Base-by-base conservation (phyloP, 1,139 yeast species). In the Taphrina wiesneri region DNA sequence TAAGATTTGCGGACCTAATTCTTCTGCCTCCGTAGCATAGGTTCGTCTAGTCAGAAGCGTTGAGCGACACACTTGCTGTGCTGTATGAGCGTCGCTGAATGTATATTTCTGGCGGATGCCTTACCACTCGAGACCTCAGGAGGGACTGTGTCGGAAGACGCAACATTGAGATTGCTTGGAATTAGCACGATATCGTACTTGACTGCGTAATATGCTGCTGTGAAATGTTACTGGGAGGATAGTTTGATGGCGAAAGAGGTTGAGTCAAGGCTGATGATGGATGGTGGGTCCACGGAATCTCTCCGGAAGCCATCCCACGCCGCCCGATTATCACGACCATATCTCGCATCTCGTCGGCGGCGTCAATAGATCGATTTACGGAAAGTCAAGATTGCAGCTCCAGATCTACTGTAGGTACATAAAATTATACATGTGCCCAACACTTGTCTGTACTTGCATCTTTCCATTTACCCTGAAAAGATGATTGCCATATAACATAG, bases 11-110 rank as follows among this genome's bases (percentile, higher is more conserved):
- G 9, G 13, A 60, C 64, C 64, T 13, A 60, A 32, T 43, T 62
- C 65, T 23, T 45, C 65, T 17, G 65, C 65, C 21, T 62, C 65
- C 11, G 59, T 28, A 11, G 65, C 65, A 46, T 62, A 62, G 30
- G 32, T 49, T 23, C 65, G 60, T 54, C 45, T 36, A 7, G 57
- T 28, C n/a, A 51, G 43, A 3, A 41, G 39, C 11, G 49, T 30
- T 7, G 49, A 36, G 34, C 59, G 49, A 23, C 19, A 54, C 39
- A 32, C 4, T n/a, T 26, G 43, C 56, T 52, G 11, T 6, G 26
- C 15, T 15, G 23, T 9, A 11, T 49, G 25, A 49, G 54, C 34
- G 32, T 21, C 36, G n/a, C 17, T 36, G n/a, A 13, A 3, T 26
- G 6, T 1, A 49, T 13, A 1, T 23, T 13, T 26, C 21, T 6